Conservation (phyloP, 768 basidiomycete species). For the Tricholoma terreum region DNA sequence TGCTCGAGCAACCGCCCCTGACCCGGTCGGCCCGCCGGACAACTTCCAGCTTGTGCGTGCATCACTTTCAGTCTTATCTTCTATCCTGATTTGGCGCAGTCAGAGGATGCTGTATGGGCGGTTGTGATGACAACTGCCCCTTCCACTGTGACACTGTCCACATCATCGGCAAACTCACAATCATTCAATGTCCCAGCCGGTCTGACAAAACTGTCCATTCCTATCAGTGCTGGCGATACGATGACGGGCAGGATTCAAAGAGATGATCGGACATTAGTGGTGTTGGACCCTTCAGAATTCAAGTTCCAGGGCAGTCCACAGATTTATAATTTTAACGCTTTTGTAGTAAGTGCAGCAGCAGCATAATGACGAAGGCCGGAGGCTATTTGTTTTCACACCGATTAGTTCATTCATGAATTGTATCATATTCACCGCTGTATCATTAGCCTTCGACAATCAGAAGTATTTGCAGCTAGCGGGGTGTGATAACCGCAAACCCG, state of each 20-base stretch:
- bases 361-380: constrained; percentile 7
- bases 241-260: constrained; percentile 51
- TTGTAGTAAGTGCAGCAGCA: constrained; percentile 44
- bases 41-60: constrained; percentile 55
- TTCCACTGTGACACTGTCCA: constrained; percentile 53
- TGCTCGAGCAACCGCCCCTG: constrained; percentile 48
- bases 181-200: constrained; percentile 55
- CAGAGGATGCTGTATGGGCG: constrained; percentile 65
- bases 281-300: constrained; percentile 49
- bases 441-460: neutral
- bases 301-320: constrained; percentile 50
- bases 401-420: neutral
- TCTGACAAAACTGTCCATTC: constrained; percentile 57
- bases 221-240: constrained; percentile 48
- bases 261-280: constrained; percentile 42
- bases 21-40: constrained; percentile 51
- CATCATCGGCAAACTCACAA: constrained; percentile 39
- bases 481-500: neutral
- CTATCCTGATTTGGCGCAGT: constrained; percentile 30
- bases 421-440: constrained; percentile 1
- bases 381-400: neutral
- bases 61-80: constrained; percentile 8
- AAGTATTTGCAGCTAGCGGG: neutral
- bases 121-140: constrained; percentile 60
- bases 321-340: constrained; percentile 71